phyloP scores from a whole-genome alignment of 345 rosid genomes.

The Melaleuca alternifolia region DNA sequence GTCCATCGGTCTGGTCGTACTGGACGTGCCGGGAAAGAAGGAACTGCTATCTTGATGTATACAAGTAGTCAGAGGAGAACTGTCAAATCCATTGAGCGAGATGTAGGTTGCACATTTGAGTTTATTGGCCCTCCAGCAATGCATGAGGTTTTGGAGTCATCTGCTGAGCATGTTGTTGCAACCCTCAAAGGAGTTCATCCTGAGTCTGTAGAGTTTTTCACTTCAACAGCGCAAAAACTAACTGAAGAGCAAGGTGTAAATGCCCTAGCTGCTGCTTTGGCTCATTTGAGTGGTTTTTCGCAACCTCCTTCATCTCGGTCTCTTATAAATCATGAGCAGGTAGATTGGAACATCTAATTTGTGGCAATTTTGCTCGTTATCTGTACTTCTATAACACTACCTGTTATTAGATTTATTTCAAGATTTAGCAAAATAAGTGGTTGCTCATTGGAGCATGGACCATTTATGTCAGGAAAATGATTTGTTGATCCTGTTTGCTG shows the following conservation, averaged over 20 bases:
- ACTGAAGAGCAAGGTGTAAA: constrained; percentile 66
- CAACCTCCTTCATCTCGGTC: constrained; percentile 89
- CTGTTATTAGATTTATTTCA: not conserved
- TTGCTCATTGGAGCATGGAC: not conserved
- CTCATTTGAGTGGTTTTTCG: constrained; percentile 88
- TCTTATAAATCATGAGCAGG: constrained; percentile 91
- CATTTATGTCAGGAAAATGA: not conserved
- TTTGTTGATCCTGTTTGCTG: not conserved
- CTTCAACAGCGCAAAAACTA: constrained; percentile 70
- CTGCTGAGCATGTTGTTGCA: constrained; percentile 84
- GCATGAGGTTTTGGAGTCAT: constrained; percentile 71
- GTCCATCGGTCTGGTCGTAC: constrained; percentile 99
- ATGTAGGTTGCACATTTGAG: constrained; percentile 82
- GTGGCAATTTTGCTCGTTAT: not conserved
- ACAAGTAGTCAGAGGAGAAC: constrained; percentile 81
- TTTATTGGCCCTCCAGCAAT: constrained; percentile 72
- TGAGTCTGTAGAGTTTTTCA: constrained; percentile 63
- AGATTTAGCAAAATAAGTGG: not conserved
- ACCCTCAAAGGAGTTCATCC: constrained; percentile 87
- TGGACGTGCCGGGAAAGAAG: constrained; percentile 98
- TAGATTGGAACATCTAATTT: constrained; percentile 5
- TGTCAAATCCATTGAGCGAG: constrained; percentile 82
- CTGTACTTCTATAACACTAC: not conserved
- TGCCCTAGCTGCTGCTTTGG: constrained; percentile 95
- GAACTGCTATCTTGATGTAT: constrained; percentile 82